phyloP scores from a whole-genome alignment of 2,329 filamentous ascomycete genomes.

The Diaporthe ilicicola region DNA sequence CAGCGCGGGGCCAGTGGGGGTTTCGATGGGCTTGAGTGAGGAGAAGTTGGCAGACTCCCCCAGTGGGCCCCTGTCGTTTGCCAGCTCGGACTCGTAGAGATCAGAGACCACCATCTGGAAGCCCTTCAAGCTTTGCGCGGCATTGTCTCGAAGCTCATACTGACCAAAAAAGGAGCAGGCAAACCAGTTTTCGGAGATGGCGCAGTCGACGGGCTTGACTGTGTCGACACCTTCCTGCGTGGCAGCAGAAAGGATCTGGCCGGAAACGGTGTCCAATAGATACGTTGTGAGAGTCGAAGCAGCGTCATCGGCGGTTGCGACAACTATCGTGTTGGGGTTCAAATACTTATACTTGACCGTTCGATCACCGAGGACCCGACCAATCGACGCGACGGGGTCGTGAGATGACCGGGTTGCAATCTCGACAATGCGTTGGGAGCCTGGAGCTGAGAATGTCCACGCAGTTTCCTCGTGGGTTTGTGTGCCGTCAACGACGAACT shows the following conservation, averaged over 20 bases:
- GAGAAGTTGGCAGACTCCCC: constrained; percentile 78
- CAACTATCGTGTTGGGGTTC: constrained; percentile 83
- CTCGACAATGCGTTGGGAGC: constrained; percentile 72
- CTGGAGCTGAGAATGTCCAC: constrained; percentile 78
- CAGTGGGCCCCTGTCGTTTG: constrained; percentile 86
- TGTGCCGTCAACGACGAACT: constrained; percentile 54
- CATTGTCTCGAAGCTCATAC: constrained; percentile 64
- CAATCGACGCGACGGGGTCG: constrained; percentile 93
- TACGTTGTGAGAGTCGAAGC: constrained; percentile 73
- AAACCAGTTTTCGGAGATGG: constrained; percentile 95
- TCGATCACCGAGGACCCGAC: constrained; percentile 89
- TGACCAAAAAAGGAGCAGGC: constrained; percentile 80
- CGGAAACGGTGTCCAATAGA: constrained; percentile 86
- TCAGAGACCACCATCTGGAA: constrained; percentile 88
- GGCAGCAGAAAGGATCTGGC: constrained; percentile 77
- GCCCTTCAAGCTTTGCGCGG: constrained; percentile 73
- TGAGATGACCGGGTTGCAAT: constrained; percentile 75
- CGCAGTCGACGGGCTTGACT: constrained; percentile 76
- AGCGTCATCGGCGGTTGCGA: constrained; percentile 72
- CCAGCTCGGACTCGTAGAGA: constrained; percentile 84
- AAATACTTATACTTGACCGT: constrained; percentile 98
- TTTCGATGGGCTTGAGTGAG: constrained; percentile 72
- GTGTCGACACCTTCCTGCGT: constrained; percentile 79
- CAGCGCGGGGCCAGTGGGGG: constrained; percentile 62
- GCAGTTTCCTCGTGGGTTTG: constrained; percentile 56